These are phyloP conservation scores for Yarrowia galli DNA, from an alignment of 1,139 yeast species.

Conservation along the genomic window DNA sequence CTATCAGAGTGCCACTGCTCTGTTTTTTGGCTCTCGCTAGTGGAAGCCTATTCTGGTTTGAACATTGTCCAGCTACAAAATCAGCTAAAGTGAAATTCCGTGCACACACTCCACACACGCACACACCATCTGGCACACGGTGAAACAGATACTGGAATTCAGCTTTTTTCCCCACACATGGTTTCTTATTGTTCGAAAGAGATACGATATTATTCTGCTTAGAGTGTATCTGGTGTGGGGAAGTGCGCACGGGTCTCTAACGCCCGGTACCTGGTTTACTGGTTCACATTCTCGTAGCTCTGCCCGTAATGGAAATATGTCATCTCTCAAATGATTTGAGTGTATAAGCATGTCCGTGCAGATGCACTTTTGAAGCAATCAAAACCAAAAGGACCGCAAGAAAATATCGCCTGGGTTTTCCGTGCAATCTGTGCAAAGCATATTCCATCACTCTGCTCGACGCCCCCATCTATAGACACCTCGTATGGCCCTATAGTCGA, in stretches of 20 bases:
- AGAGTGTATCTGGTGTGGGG: conserved; percentile 9
- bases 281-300: not conserved
- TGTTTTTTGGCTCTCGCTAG: not conserved
- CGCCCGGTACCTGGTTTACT: too few relatives aligned
- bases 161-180: conserved; percentile 5
- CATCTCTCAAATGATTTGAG: not conserved
- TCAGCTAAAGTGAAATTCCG: conserved; percentile 13
- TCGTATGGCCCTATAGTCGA: not conserved
- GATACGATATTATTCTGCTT: not conserved
- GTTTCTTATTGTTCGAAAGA: not conserved
- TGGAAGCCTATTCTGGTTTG: conserved; percentile 1
- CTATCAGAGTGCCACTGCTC: not conserved
- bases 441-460: not conserved
- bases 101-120: not conserved
- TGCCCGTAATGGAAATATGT: not conserved
- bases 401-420: not conserved
- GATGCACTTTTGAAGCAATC: not conserved
- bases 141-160: conserved; percentile 21
- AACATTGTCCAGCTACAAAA: not conserved
- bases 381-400: not conserved
- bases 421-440: not conserved
- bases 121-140: conserved; percentile 2
- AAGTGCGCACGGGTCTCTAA: not conserved
- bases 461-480: not conserved
- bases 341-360: not conserved